Evolutionary conservation across 2,329 filamentous ascomycete species (phyloP).

Genomic region (Emergomyces africanus): DNA sequence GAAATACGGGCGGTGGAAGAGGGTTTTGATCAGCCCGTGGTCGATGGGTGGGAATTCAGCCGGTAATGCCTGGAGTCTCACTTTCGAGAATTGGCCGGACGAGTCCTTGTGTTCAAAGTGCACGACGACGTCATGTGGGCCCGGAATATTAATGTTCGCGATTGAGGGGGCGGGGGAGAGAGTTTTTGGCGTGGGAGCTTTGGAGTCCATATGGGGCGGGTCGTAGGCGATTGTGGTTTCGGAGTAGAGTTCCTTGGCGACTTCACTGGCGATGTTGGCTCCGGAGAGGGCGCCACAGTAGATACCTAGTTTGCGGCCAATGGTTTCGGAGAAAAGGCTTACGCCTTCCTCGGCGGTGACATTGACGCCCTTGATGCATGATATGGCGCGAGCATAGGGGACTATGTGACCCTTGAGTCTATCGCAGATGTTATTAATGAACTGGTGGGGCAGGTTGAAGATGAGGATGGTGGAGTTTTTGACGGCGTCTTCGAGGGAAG

Average conservation of each 20-base stretch:
- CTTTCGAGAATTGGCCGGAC: slow-evolving; percentile 52
- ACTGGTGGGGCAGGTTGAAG: slow-evolving; percentile 87
- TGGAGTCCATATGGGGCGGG: slow-evolving; percentile 76
- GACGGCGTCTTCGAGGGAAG: slow-evolving; percentile 52
- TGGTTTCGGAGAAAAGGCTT: slow-evolving; percentile 86
- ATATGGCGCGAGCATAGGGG: slow-evolving; percentile 84
- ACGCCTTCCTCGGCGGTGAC: slow-evolving; percentile 77
- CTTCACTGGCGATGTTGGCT: slow-evolving; percentile 91
- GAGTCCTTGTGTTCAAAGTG: slow-evolving; percentile 55
- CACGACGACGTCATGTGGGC: slow-evolving; percentile 25
- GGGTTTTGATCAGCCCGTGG: slow-evolving; percentile 65
- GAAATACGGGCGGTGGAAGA: slow-evolving; percentile 97
- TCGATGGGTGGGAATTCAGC: slow-evolving; percentile 74
- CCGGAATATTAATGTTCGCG: slow-evolving; percentile 13
- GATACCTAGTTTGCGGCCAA: slow-evolving; percentile 80
- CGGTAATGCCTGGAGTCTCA: slow-evolving; percentile 63
- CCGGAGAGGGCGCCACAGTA: slow-evolving; percentile 94
- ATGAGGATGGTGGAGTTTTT: slow-evolving; percentile 76
- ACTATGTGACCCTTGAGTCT: slow-evolving; percentile 79
- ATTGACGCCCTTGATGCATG: slow-evolving; percentile 96
- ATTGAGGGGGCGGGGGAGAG: slow-evolving; percentile 40
- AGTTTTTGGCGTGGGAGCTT: slow-evolving; percentile 51
- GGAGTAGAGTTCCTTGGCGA: slow-evolving; percentile 90
- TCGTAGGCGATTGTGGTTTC: slow-evolving; percentile 97
- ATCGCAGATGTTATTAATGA: slow-evolving; percentile 76